Percentiles rank a stretch among this genome's conserved stretches.
phyloP scores from a whole-genome alignment of 2,329 filamentous ascomycete species.

The Stemphylium lycopersici region DNA sequence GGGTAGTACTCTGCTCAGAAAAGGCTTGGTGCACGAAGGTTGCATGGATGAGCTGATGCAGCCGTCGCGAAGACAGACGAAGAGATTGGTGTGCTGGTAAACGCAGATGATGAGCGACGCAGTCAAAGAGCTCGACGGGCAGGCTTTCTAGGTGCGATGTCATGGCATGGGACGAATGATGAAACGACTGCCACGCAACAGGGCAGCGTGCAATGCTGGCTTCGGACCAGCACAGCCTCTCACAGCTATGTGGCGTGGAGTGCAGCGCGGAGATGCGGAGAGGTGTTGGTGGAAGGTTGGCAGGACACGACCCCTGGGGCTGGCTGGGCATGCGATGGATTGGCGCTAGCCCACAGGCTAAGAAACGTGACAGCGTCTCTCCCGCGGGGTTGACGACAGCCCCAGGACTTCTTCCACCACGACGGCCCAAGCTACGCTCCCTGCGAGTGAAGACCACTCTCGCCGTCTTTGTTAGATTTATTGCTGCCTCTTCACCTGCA shows the following conservation, averaged over 20 bases:
- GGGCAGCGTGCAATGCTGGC: not conserved
- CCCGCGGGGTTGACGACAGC: conserved; percentile 11
- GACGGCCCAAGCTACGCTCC: conserved; percentile 12
- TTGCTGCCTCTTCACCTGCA: not conserved
- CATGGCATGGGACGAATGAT: conserved; percentile 17
- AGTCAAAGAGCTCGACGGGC: conserved; percentile 38
- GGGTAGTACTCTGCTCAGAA: conserved; percentile 27
- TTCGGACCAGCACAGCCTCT: not conserved
- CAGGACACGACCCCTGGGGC: no score
- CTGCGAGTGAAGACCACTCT: conserved; percentile 3
- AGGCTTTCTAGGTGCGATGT: conserved; percentile 33
- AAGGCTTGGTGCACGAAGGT: conserved; percentile 33
- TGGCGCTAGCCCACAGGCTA: not conserved
- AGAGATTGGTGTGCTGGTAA: conserved; percentile 24
- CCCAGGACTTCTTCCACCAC: not conserved
- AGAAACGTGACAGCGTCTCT: conserved; percentile 14
- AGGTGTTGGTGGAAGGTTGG: not conserved
- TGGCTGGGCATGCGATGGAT: not conserved
- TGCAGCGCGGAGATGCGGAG: not conserved
- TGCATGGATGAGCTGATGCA: conserved; percentile 28
- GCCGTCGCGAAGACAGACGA: conserved; percentile 32
- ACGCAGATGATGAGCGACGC: conserved; percentile 26
- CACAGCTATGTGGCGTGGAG: not conserved
- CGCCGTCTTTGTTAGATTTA: not conserved
- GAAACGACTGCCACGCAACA: not conserved